A percentile compares a stretch with the other conserved stretches of the same genome.
Evolutionary conservation across 2,329 filamentous ascomycete species (phyloP).

Genomic region (Coleophoma eucalyptorum): DNA sequence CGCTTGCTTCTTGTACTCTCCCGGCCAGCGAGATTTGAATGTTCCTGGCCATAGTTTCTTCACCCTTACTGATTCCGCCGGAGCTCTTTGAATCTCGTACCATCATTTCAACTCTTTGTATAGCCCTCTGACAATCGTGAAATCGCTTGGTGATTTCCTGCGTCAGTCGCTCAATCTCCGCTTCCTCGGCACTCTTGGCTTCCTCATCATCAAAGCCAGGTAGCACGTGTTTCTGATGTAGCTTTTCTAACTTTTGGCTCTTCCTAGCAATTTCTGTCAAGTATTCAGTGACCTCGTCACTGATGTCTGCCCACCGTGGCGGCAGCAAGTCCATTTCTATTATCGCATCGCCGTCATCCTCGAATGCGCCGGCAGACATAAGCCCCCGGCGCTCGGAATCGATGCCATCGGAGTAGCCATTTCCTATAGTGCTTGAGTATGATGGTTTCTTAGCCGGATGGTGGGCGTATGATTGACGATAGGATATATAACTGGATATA

Average conservation of each 20-base stretch:
- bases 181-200: slow-evolving; percentile 80
- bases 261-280: slow-evolving; percentile 78
- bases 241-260: slow-evolving; percentile 79
- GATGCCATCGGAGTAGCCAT: slow-evolving; percentile 58
- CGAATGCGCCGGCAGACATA: slow-evolving; percentile 73
- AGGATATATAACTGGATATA: slow-evolving; percentile 81
- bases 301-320: slow-evolving; percentile 91
- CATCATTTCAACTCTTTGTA: slow-evolving; percentile 84
- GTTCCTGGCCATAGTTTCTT: slow-evolving; percentile 95
- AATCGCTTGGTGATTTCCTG: slow-evolving; percentile 87
- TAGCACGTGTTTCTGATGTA: slow-evolving; percentile 95
- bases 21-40: slow-evolving; percentile 89
- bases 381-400: slow-evolving; percentile 73
- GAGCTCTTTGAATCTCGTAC: slow-evolving; percentile 74
- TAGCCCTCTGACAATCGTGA: slow-evolving; percentile 83
- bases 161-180: slow-evolving; percentile 85
- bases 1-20: slow-evolving; percentile 86
- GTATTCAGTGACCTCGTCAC: slow-evolving; percentile 85
- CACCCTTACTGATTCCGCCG: slow-evolving; percentile 71
- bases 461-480: slow-evolving; percentile 96
- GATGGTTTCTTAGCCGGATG: slow-evolving; percentile 84
- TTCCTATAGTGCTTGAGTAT: slow-evolving; percentile 43
- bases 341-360: slow-evolving; percentile 85
- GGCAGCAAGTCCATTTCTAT: slow-evolving; percentile 98
- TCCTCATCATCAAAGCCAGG: slow-evolving; percentile 96